These are phyloP conservation scores for Borealophlyctis nickersoniae DNA, from an alignment of 192 early-diverging fungal genomes.

Conservation along the genomic window DNA sequence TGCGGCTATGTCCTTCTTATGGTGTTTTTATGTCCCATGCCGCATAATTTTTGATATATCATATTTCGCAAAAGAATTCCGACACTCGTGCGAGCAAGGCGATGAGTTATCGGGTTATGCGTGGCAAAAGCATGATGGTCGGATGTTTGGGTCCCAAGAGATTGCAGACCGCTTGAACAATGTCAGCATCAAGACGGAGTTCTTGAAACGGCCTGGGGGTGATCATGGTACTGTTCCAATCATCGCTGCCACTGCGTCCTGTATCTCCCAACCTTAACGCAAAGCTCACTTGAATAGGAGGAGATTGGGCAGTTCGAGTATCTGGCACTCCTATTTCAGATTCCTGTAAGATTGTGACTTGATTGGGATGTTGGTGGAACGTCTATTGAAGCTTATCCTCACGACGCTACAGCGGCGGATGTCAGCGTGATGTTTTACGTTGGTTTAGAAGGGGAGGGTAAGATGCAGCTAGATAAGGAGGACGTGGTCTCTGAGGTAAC, in stretches of 20 bases:
- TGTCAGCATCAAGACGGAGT: constrained; percentile 68
- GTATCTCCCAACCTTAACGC: too few species aligned
- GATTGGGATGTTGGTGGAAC: neutral
- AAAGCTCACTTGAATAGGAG: constrained; percentile 53
- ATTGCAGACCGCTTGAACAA: constrained; percentile 66
- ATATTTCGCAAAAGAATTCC: constrained; percentile 67
- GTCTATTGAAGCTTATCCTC: constrained; percentile 34
- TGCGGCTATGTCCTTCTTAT: too few species aligned
- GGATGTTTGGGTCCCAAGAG: constrained; percentile 72
- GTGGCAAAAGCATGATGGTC: constrained; percentile 83
- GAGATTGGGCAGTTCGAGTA: constrained; percentile 76
- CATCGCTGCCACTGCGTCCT: too few species aligned
- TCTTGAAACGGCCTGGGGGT: constrained; percentile 66
- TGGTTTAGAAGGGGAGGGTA: constrained; percentile 71
- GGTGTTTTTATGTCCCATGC: too few species aligned
- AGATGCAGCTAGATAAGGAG: constrained; percentile 44
- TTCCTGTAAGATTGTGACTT: constrained; percentile 43
- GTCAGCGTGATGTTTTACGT: constrained; percentile 73
- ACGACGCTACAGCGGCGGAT: constrained; percentile 22
- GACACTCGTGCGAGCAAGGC: constrained; percentile 89
- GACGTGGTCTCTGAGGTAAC: constrained; percentile 17
- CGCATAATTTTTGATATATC: too few species aligned
- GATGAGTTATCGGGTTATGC: constrained; percentile 78
- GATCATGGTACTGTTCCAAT: constrained; percentile 60
- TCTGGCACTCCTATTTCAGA: constrained; percentile 59